Percentiles rank a stretch among this genome's conserved stretches.
phyloP scores from a whole-genome alignment of 768 basidiomycete genomes.

The Russula lepida region DNA sequence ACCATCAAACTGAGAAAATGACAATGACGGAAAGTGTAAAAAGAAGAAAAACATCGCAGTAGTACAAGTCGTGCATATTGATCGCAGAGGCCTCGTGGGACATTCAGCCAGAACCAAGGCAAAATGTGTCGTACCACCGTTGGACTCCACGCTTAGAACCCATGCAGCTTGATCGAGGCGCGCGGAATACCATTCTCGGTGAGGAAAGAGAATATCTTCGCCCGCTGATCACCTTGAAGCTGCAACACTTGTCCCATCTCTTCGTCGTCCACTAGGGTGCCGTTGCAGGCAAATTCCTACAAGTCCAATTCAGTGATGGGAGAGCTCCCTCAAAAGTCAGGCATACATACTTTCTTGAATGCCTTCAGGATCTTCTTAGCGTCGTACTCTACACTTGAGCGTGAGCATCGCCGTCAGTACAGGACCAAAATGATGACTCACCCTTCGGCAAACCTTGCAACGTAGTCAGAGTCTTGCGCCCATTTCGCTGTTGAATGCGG shows the following conservation, averaged over 20 bases:
- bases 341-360: conserved; percentile 80
- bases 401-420: conserved; percentile 14
- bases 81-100: conserved; percentile 1
- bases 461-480: conserved; percentile 96
- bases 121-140: conserved; percentile 1
- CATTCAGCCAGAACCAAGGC: conserved; percentile 9
- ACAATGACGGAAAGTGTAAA: background rate
- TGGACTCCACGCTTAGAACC: conserved; percentile 47
- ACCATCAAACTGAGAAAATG: conserved; percentile 1
- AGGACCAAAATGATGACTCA: conserved; percentile 26
- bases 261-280: conserved; percentile 90
- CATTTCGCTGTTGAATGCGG: conserved; percentile 98
- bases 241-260: conserved; percentile 97
- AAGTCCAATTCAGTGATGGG: conserved; percentile 9
- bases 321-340: background rate
- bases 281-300: conserved; percentile 98
- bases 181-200: conserved; percentile 72
- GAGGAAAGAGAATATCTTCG: conserved; percentile 85
- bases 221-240: conserved; percentile 94
- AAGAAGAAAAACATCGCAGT: conserved; percentile 12
- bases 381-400: conserved; percentile 68
- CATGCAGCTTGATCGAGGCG: conserved; percentile 77
- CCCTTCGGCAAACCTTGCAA: conserved; percentile 91
- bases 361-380: conserved; percentile 97
- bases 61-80: conserved; percentile 17